Evolutionary conservation across 208 protist species (phyloP).

Genomic region (Leishmania gerbilli): DNA sequence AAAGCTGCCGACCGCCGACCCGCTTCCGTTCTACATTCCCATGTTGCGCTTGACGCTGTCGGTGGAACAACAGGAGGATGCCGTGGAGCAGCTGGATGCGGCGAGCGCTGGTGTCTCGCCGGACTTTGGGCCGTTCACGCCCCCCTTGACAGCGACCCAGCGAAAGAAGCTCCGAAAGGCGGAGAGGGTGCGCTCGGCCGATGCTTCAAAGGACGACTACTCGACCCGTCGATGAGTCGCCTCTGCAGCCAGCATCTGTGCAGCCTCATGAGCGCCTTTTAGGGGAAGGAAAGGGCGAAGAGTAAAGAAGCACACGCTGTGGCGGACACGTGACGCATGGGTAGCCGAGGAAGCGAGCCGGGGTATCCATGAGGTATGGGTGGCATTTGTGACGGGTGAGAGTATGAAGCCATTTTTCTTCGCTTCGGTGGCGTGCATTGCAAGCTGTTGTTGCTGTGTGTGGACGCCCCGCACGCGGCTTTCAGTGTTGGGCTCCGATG

Average conservation of each 20-base stretch:
- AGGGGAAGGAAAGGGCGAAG: not conserved
- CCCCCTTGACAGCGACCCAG: slow-evolving; percentile 34
- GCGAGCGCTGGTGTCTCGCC: slow-evolving; percentile 1
- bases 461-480: not conserved
- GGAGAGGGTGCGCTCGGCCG: not conserved
- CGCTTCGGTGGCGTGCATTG: not conserved
- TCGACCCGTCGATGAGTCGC: not conserved
- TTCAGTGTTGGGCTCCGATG: not conserved
- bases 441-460: not conserved
- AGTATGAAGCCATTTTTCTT: not conserved
- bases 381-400: not conserved
- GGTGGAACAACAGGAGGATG: slow-evolving; percentile 22
- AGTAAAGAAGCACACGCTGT: not conserved
- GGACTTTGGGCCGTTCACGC: slow-evolving; percentile 5
- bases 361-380: not conserved
- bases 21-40: slow-evolving; percentile 44
- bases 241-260: not conserved
- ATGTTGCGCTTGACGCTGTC: slow-evolving; percentile 23
- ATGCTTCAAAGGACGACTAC: slow-evolving; percentile 14
- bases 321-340: not conserved
- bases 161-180: slow-evolving; percentile 29
- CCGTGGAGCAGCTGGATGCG: slow-evolving; percentile 8
- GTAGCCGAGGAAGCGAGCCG: not conserved
- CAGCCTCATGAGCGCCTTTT: not conserved
- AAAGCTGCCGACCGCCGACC: slow-evolving; percentile 22